Base-by-base conservation (phyloP, 1,284 basidiomycete species). In the Waitea zeae region DNA sequence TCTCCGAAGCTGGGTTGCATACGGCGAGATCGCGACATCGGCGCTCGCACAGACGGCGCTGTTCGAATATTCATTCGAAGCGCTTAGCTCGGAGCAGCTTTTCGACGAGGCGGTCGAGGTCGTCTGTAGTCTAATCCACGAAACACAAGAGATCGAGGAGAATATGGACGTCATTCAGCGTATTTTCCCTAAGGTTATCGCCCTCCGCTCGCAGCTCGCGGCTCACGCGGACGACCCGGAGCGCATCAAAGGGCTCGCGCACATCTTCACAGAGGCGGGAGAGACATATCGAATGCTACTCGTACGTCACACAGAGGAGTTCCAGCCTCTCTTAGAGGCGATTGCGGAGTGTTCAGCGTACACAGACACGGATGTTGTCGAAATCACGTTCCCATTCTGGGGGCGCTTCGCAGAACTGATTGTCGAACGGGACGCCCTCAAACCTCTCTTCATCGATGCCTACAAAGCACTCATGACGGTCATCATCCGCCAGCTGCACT, bases 321-420 rank as follows among this genome's bases (percentile, higher is more conserved):
- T 97, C 53, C 80, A 86, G 51, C 90, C 93, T 0, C 74, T 99
- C 41, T 88, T 97, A 29, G 81, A 96, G 48, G 88, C 89, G 7
- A 90, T 97, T 46, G 79, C 81, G n/a, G 72, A 83, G 46, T 98
- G 92, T 51, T 83, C 95, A 12, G 81, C 86, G 1, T 95, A 89
- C 56, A 70, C 75, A 20, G 90, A 97, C 50, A 73, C 98, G 38
- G 95, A 98, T 52, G 84, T 98, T 48, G 93, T 96, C 22, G 87
- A 84, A 12, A 95, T 98, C 56, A 98, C 95, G 5, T 96, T 98
- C 65, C 78, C 83, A 30, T 98, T 98, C 64, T 99, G 95, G 95
- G 92, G 89, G 70, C 77, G 79, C 18, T 76, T 93, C 27, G 79
- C 88, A 5, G 74, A 82, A 46, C 75, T 71, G 37, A 71, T 95